Conservation (phyloP, 495 filamentous ascomycete species). For the Paragyromitra xinjiangensis region DNA sequence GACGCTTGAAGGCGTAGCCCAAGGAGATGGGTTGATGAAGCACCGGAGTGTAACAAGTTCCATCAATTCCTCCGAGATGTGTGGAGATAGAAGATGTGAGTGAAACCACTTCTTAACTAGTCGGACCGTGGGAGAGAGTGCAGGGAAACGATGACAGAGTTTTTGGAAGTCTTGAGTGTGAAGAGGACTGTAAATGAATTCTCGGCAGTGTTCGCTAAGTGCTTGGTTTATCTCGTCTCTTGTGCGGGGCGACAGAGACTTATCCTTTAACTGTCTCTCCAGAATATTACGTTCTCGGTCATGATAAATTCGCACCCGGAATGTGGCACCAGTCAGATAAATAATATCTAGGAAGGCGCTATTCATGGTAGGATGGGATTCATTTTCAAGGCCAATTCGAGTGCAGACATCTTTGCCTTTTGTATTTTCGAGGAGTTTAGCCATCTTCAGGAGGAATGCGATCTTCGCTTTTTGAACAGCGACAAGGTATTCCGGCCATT, state of each 20-base stretch:
- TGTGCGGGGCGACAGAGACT: conserved; percentile 66
- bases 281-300: conserved; percentile 86
- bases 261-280: conserved; percentile 78
- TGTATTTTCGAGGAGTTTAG: conserved; percentile 68
- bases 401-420: conserved; percentile 65
- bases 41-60: conserved; percentile 78
- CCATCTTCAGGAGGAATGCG: conserved; percentile 86
- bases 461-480: conserved; percentile 94
- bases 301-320: conserved; percentile 75
- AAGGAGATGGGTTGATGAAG: conserved; percentile 86
- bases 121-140: conserved; percentile 85
- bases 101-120: conserved; percentile 90
- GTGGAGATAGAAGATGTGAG: conserved; percentile 76
- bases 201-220: conserved; percentile 74
- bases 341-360: conserved; percentile 82
- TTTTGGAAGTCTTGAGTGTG: conserved; percentile 81
- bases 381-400: conserved; percentile 82
- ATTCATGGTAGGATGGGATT: conserved; percentile 72
- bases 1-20: conserved; percentile 77
- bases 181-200: conserved; percentile 75
- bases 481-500: conserved; percentile 89
- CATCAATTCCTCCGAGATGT: conserved; percentile 80
- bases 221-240: conserved; percentile 73
- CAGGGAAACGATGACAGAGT: conserved; percentile 79
- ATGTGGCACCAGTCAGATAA: conserved; percentile 72